Conservation (phyloP, 306 rosid species). For the Arachis stenosperma region DNA sequence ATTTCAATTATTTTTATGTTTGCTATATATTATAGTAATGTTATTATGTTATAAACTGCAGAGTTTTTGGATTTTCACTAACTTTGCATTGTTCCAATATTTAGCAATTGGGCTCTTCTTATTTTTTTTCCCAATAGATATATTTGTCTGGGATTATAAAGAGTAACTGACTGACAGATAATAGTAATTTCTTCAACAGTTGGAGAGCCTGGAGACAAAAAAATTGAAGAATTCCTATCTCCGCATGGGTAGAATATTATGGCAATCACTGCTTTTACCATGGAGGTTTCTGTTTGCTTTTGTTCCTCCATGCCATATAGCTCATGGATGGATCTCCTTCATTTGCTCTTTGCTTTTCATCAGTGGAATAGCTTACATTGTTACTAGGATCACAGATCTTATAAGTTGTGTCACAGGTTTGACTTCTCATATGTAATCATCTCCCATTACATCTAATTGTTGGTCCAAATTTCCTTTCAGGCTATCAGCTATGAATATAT, state of each 20-base stretch:
- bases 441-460: constrained; percentile 22
- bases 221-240: constrained; percentile 47
- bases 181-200: constrained; percentile 52
- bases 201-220: constrained; percentile 64
- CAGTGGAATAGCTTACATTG: constrained; percentile 84
- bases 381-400: constrained; percentile 83
- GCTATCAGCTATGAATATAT: constrained; percentile 22
- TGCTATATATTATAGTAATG: not conserved
- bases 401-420: constrained; percentile 97
- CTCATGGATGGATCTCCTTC: constrained; percentile 96
- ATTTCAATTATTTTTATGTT: not conserved
- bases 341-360: constrained; percentile 80
- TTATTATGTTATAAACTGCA: not conserved
- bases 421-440: constrained; percentile 35
- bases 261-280: constrained; percentile 73
- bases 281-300: constrained; percentile 88
- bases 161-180: constrained; percentile 26
- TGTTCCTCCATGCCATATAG: constrained; percentile 85
- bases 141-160: constrained; percentile 17
- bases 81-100: not conserved
- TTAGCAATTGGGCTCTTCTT: not conserved
- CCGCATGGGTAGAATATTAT: constrained; percentile 55
- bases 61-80: constrained; percentile 29
- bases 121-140: not conserved
- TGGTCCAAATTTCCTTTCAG: constrained; percentile 15